These are phyloP conservation scores for Sarocladium kiliense DNA, from an alignment of 2,329 filamentous ascomycete species.

Conservation along the genomic window DNA sequence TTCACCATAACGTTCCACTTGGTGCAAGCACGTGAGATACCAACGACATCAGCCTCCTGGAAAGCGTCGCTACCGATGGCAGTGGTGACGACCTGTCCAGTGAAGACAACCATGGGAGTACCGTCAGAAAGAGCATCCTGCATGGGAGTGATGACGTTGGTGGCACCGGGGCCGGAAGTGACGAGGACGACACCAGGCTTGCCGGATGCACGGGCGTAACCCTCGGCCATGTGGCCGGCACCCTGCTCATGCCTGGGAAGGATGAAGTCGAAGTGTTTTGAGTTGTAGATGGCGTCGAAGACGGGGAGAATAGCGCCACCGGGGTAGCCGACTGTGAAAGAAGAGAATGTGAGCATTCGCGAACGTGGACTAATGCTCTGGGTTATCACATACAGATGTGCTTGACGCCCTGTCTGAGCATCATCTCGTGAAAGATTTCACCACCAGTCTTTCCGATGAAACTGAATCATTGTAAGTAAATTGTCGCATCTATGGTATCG, in stretches of 20 bases:
- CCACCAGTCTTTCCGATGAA: slow-evolving; percentile 95
- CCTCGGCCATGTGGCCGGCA: slow-evolving; percentile 97
- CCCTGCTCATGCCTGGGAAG: slow-evolving; percentile 96
- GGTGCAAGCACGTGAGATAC: slow-evolving; percentile 90
- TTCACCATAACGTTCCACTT: slow-evolving; percentile 99
- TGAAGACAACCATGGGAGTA: slow-evolving; percentile 93
- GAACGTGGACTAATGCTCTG: slow-evolving; percentile 16
- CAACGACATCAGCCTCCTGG: slow-evolving; percentile 92
- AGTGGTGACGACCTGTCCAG: slow-evolving; percentile 82
- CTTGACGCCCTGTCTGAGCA: slow-evolving; percentile 87
- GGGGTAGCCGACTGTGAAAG: slow-evolving; percentile 68
- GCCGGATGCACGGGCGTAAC: slow-evolving; percentile 89
- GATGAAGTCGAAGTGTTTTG: slow-evolving; percentile 92
- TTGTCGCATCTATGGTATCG: slow-evolving; percentile 10
- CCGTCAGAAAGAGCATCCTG: slow-evolving; percentile 94
- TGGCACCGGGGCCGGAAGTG: slow-evolving; percentile 92
- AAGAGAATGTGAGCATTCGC: slow-evolving; percentile 11
- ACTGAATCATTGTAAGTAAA: slow-evolving; percentile 32
- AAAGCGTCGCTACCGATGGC: slow-evolving; percentile 95
- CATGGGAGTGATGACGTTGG: slow-evolving; percentile 94
- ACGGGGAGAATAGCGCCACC: slow-evolving; percentile 96
- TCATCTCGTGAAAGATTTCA: slow-evolving; percentile 99
- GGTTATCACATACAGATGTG: slow-evolving; percentile 71
- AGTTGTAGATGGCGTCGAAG: slow-evolving; percentile 99
- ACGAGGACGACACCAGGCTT: slow-evolving; percentile 95